Percentiles rank a stretch among this genome's conserved stretches.
Conservation (phyloP, 352 stramenopile genomes). For the Phytopythium mirpurense region DNA sequence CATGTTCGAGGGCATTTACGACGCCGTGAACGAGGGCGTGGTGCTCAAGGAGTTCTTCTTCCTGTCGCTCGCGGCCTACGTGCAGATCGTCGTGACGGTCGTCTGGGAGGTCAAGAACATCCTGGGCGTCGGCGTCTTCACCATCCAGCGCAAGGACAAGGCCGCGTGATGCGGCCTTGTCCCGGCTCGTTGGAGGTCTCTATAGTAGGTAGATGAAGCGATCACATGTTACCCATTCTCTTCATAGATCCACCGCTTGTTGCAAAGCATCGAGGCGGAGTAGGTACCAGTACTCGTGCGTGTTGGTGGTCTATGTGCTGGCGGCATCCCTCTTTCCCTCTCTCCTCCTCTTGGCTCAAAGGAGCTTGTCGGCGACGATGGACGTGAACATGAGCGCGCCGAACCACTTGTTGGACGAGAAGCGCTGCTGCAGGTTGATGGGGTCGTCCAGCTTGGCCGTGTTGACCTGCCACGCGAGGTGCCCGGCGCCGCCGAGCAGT, state of each 20-base stretch:
- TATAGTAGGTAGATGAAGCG: neutral
- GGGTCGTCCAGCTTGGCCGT: constrained; percentile 93
- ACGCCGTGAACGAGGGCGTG: constrained; percentile 74
- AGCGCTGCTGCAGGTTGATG: constrained; percentile 91
- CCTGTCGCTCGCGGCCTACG: constrained; percentile 76
- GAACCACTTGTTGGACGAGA: constrained; percentile 93
- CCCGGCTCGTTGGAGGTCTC: neutral
- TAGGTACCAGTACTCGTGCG: too few relatives aligned
- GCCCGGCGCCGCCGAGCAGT: constrained; percentile 77
- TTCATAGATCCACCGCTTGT: neutral
- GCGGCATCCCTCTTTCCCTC: too few relatives aligned
- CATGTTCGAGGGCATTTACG: constrained; percentile 79
- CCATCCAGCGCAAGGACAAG: constrained; percentile 41
- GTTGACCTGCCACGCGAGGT: constrained; percentile 97
- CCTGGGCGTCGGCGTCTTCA: constrained; percentile 78
- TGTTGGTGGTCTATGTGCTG: too few relatives aligned
- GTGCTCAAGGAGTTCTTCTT: constrained; percentile 89
- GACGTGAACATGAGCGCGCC: constrained; percentile 80
- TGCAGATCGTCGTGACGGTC: constrained; percentile 86
- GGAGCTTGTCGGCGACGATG: constrained; percentile 70
- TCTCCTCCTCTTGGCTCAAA: constrained; percentile 19
- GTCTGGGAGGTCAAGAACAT: constrained; percentile 86
- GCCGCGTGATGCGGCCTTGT: constrained; percentile 9
- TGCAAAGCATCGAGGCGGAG: too few relatives aligned
- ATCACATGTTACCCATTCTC: neutral